These are phyloP conservation scores for Bipolaris gigantea DNA, from an alignment of 2,329 filamentous ascomycete genomes.

Conservation along the genomic window DNA sequence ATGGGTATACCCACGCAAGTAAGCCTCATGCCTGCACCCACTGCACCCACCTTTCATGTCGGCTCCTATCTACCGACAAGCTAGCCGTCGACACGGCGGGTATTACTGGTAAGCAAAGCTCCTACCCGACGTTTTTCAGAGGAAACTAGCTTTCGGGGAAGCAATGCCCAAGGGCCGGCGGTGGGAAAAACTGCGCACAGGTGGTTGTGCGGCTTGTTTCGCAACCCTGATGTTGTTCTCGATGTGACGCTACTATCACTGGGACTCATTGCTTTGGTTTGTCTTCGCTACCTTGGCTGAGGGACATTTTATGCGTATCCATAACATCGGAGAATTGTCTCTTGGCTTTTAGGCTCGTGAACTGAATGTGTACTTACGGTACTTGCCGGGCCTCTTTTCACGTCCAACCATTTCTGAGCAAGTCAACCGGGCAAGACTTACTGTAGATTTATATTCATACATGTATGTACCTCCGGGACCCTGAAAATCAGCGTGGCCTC, in stretches of 20 bases:
- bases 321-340: slow-evolving; percentile 6
- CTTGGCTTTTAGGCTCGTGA: slow-evolving; percentile 4
- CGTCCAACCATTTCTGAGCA: slow-evolving; percentile 1
- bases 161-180: neutral
- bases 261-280: neutral
- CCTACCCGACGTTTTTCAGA: neutral
- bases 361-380: neutral
- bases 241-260: neutral
- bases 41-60: slow-evolving; percentile 1
- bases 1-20: neutral
- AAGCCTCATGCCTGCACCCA: neutral
- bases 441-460: slow-evolving; percentile 5
- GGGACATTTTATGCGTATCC: slow-evolving; percentile 1
- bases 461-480: slow-evolving; percentile 1
- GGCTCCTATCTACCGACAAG: neutral
- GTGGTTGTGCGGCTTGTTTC: neutral
- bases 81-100: no score
- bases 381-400: slow-evolving; percentile 3
- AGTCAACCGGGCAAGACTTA: neutral
- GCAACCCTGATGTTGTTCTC: neutral
- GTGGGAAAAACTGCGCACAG: neutral
- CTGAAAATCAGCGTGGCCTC: neutral
- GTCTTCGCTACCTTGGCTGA: neutral
- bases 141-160: neutral
- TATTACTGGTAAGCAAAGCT: no score